Percentiles rank a stretch among this genome's conserved stretches.
These are phyloP conservation scores for Exophiala oligosperma DNA, from an alignment of 2,329 filamentous ascomycete species.

Conservation along the genomic window DNA sequence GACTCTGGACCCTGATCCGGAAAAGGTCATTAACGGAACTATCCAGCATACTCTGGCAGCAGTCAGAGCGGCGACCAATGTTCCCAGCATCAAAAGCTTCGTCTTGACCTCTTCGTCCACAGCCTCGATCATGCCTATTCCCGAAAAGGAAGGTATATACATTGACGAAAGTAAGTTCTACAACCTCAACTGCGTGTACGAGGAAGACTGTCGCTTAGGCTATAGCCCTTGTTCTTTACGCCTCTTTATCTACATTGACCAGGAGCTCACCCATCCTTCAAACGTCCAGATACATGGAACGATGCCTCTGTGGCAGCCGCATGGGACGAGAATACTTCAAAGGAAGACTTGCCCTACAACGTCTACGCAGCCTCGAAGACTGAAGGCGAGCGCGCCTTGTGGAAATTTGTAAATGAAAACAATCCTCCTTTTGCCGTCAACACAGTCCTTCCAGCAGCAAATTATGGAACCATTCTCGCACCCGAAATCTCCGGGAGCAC, in stretches of 20 bases:
- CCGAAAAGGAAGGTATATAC: conserved; percentile 36
- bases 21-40: not conserved
- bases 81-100: conserved; percentile 32
- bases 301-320: conserved; percentile 30
- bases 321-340: not conserved
- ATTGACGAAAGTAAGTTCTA: not conserved
- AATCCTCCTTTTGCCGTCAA: conserved; percentile 32
- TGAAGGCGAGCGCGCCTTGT: conserved; percentile 39
- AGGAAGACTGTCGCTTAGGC: too few species aligned
- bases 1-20: not conserved
- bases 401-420: conserved; percentile 39
- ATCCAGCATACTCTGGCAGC: not conserved
- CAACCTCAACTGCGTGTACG: too few species aligned
- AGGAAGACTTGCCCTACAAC: conserved; percentile 8
- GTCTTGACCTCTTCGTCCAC: conserved; percentile 13
- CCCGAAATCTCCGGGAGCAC: conserved; percentile 12
- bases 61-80: conserved; percentile 16
- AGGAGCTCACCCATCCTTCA: not conserved
- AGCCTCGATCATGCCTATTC: not conserved
- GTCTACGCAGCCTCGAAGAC: conserved; percentile 31
- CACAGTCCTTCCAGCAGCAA: conserved; percentile 19
- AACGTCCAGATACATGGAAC: conserved; percentile 37
- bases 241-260: not conserved
- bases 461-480: conserved; percentile 3
- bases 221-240: too few species aligned